These are phyloP conservation scores for Sordariomycetes sp. DNA, from an alignment of 2,329 filamentous ascomycete species.

Conservation along the genomic window DNA sequence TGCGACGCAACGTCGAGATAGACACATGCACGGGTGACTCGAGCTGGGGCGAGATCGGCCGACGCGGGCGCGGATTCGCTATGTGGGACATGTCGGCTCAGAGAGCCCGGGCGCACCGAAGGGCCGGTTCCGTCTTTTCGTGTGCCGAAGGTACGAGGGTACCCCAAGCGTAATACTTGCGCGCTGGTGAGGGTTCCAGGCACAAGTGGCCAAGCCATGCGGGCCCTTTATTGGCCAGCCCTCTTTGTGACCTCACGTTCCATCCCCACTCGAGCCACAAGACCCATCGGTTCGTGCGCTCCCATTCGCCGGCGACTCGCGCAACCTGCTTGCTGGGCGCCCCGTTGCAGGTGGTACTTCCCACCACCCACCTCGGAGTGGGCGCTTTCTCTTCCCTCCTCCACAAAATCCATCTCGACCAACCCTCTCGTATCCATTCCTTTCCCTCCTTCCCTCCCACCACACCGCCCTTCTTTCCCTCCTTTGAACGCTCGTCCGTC, in stretches of 20 bases:
- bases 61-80: too few species aligned
- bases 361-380: constrained; percentile 8
- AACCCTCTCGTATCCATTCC: constrained; percentile 14
- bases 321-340: background rate
- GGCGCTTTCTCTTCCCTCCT: constrained; percentile 11
- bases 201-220: background rate
- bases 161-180: background rate
- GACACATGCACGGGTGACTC: background rate
- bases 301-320: constrained; percentile 2
- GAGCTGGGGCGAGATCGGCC: too few species aligned
- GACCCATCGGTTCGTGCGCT: constrained; percentile 1
- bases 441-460: constrained; percentile 17
- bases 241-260: background rate
- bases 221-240: constrained; percentile 1
- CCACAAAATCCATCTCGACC: constrained; percentile 9
- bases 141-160: background rate
- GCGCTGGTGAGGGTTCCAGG: background rate
- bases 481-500: constrained; percentile 16
- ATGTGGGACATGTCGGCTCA: too few species aligned
- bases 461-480: constrained; percentile 17
- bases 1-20: background rate
- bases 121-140: background rate
- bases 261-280: background rate
- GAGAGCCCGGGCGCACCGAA: too few species aligned
- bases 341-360: constrained; percentile 1